Percentiles rank a stretch among this genome's conserved stretches.
These are phyloP conservation scores for Thalassiosira exigua DNA, from an alignment of 352 stramenopile genomes.

Conservation along the genomic window DNA sequence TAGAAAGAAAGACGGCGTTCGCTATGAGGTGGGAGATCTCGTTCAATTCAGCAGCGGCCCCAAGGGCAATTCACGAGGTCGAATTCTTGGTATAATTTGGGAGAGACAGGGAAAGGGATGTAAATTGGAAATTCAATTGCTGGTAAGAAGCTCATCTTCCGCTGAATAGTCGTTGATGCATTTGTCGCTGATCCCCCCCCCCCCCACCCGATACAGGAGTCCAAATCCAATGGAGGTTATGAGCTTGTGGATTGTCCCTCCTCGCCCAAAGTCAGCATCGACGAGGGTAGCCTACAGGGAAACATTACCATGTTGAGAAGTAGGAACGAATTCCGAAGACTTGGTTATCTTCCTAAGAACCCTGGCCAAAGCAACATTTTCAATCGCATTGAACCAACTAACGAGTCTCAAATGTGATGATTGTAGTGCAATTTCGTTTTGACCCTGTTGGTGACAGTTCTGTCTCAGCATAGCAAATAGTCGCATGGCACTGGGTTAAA, in stretches of 20 bases:
- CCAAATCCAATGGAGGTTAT: constrained; percentile 30
- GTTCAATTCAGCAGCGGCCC: constrained; percentile 48
- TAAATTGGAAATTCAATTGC: constrained; percentile 50
- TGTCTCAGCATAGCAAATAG: too few relatives aligned
- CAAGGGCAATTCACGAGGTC: constrained; percentile 37
- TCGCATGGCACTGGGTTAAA: too few relatives aligned
- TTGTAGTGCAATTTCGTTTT: too few relatives aligned
- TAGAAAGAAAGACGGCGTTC: constrained; percentile 41
- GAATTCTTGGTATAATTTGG: constrained; percentile 52
- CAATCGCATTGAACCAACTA: constrained; percentile 29
- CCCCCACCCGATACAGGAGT: constrained; percentile 16
- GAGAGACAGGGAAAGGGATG: constrained; percentile 34
- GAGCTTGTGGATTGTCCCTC: constrained; percentile 56
- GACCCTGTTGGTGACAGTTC: too few relatives aligned
- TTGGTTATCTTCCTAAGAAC: constrained; percentile 46
- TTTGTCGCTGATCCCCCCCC: background rate
- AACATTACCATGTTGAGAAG: constrained; percentile 58
- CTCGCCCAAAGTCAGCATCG: constrained; percentile 40
- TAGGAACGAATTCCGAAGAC: constrained; percentile 27
- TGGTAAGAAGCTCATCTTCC: constrained; percentile 39
- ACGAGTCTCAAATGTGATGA: constrained; percentile 51
- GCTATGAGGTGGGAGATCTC: constrained; percentile 57
- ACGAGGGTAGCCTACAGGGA: constrained; percentile 48
- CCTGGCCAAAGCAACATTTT: constrained; percentile 43
- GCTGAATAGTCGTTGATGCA: constrained; percentile 17